phyloP scores from a whole-genome alignment of 257 asterid genomes.

The Penstemon eatonii region DNA sequence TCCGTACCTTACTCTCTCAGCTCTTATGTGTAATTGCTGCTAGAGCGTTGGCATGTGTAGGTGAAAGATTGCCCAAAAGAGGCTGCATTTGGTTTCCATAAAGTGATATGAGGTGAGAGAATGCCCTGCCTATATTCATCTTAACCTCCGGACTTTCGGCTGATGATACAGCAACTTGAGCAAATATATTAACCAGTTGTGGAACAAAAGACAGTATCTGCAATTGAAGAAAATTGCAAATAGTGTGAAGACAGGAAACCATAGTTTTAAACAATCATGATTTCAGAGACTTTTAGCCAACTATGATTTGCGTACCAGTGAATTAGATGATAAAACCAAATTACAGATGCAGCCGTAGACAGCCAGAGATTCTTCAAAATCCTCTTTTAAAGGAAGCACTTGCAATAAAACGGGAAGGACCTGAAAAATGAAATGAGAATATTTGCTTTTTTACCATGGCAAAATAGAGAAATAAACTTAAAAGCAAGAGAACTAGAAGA shows the following conservation, averaged over 20 bases:
- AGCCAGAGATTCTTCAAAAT: slow-evolving; percentile 75
- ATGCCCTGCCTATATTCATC: slow-evolving; percentile 81
- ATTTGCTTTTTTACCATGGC: background rate
- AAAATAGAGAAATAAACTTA: slow-evolving; percentile 21
- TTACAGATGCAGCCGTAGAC: slow-evolving; percentile 88
- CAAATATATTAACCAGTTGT: slow-evolving; percentile 82
- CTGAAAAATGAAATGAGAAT: slow-evolving; percentile 44
- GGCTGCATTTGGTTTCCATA: slow-evolving; percentile 95
- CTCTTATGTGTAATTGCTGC: slow-evolving; percentile 82
- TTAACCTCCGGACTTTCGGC: slow-evolving; percentile 85
- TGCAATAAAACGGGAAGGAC: slow-evolving; percentile 85
- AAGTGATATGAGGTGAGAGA: slow-evolving; percentile 78
- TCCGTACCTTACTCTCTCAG: slow-evolving; percentile 48
- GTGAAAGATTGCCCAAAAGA: slow-evolving; percentile 78
- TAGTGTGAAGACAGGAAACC: background rate
- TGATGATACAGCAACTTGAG: slow-evolving; percentile 80
- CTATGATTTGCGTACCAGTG: slow-evolving; percentile 61
- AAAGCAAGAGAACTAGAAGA: slow-evolving; percentile 16
- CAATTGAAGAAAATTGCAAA: slow-evolving; percentile 21
- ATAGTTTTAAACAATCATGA: slow-evolving; percentile 4
- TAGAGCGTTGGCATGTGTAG: slow-evolving; percentile 82
- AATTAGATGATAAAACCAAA: slow-evolving; percentile 82
- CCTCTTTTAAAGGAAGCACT: slow-evolving; percentile 96
- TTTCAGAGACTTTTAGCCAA: slow-evolving; percentile 7
- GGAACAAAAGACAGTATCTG: slow-evolving; percentile 83